Percentiles rank a stretch among this genome's conserved stretches.
These are phyloP conservation scores for Metschnikowia drakensbergensis DNA, from an alignment of 805 yeast species.

Conservation along the genomic window DNA sequence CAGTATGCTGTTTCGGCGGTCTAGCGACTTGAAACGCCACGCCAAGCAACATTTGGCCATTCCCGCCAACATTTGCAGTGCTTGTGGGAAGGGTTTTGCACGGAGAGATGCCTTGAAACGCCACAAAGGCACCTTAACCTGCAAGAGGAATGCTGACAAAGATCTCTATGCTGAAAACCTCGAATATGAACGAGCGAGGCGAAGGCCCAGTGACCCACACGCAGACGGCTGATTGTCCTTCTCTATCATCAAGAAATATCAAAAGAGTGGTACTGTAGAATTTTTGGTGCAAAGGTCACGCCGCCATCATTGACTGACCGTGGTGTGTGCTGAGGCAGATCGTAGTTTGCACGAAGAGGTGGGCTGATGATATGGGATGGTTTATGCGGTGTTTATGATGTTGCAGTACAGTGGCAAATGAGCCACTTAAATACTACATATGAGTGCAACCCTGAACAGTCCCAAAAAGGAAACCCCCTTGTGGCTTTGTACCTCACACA, in stretches of 20 bases:
- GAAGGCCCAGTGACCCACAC: not conserved
- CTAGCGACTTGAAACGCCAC: conserved; percentile 69
- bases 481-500: not conserved
- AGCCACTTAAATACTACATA: no score
- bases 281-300: not conserved
- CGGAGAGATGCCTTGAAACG: conserved; percentile 78
- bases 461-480: no score
- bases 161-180: conserved; percentile 34
- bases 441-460: no score
- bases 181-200: conserved; percentile 12
- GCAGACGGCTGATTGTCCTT: not conserved
- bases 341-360: no score
- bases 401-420: no score
- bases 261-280: not conserved
- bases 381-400: no score
- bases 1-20: conserved; percentile 58
- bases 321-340: no score
- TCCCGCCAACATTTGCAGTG: conserved; percentile 70
- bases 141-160: conserved; percentile 66
- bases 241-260: not conserved
- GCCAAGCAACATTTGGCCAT: conserved; percentile 69
- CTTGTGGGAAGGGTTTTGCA: conserved; percentile 81
- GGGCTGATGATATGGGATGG: no score
- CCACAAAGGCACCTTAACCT: conserved; percentile 70
- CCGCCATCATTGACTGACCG: no score